Percentiles rank a stretch among this genome's conserved stretches.
Evolutionary conservation across 768 basidiomycete species (phyloP).

Genomic region (Punctularia strigosozonata): DNA sequence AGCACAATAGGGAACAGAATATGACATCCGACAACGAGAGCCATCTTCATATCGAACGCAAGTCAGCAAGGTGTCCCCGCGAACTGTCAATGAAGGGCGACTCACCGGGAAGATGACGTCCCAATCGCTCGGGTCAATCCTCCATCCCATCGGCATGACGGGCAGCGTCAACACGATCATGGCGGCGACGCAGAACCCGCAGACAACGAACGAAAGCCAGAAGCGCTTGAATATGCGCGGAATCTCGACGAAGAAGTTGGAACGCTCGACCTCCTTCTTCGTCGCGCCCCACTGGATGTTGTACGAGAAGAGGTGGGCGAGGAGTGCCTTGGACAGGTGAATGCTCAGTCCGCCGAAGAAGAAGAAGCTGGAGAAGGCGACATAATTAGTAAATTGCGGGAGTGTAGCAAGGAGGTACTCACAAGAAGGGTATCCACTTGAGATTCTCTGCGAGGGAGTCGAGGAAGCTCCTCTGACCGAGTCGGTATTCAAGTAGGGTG

Average conservation of each 20-base stretch:
- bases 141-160: conserved; percentile 53
- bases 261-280: conserved; percentile 75
- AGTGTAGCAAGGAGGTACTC: conserved; percentile 18
- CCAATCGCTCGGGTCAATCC: conserved; percentile 51
- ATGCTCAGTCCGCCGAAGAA: conserved; percentile 48
- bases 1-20: conserved; percentile 74
- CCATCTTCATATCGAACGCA: too few species aligned
- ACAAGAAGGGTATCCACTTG: conserved; percentile 69
- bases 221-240: conserved; percentile 77
- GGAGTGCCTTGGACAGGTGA: conserved; percentile 39
- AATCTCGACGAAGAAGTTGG: conserved; percentile 86
- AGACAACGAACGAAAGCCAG: conserved; percentile 52
- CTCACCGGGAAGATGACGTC: conserved; percentile 77
- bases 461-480: conserved; percentile 42
- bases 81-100: too few species aligned
- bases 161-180: conserved; percentile 45
- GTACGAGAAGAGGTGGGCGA: conserved; percentile 48
- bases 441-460: conserved; percentile 45
- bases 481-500: conserved; percentile 58
- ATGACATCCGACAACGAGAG: conserved; percentile 56
- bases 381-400: conserved; percentile 1
- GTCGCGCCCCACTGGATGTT: conserved; percentile 49
- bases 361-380: conserved; percentile 24
- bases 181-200: conserved; percentile 33
- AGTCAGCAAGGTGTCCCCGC: too few species aligned